These are phyloP conservation scores for Lunasporangiospora selenospora DNA, from an alignment of 192 early-diverging fungal genomes.

Conservation along the genomic window DNA sequence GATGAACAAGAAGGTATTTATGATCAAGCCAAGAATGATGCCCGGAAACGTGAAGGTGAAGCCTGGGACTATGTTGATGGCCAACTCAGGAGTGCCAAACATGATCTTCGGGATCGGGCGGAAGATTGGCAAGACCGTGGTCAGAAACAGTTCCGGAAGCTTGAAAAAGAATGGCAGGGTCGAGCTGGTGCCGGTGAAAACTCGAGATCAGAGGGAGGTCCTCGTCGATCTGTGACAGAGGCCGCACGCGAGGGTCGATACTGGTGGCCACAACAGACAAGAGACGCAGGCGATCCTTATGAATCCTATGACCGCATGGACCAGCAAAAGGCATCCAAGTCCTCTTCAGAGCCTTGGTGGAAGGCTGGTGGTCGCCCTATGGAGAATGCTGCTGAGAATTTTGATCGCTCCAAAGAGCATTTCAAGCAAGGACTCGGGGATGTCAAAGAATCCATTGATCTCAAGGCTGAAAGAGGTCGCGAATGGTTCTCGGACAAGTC, in stretches of 20 bases:
- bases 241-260: slow-evolving; percentile 25
- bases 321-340: neutral
- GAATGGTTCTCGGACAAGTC: slow-evolving; percentile 17
- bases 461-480: slow-evolving; percentile 4
- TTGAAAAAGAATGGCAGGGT: slow-evolving; percentile 19
- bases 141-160: slow-evolving; percentile 11
- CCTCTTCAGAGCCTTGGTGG: slow-evolving; percentile 30
- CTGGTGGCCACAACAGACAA: slow-evolving; percentile 38
- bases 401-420: slow-evolving; percentile 11
- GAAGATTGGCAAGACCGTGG: slow-evolving; percentile 19
- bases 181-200: too few relatives aligned
- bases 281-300: slow-evolving; percentile 24
- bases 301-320: slow-evolving; percentile 16
- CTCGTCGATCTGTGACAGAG: slow-evolving; percentile 40
- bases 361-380: slow-evolving; percentile 9
- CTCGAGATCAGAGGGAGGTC: too few relatives aligned
- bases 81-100: slow-evolving; percentile 9
- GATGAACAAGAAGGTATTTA: slow-evolving; percentile 13
- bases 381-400: slow-evolving; percentile 10
- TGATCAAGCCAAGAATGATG: slow-evolving; percentile 1
- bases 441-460: slow-evolving; percentile 19
- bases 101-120: slow-evolving; percentile 19
- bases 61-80: slow-evolving; percentile 17
- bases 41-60: slow-evolving; percentile 16
- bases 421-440: slow-evolving; percentile 5